These are phyloP conservation scores for Bidens hawaiensis DNA, from an alignment of 140 eudicot species.

Conservation along the genomic window DNA sequence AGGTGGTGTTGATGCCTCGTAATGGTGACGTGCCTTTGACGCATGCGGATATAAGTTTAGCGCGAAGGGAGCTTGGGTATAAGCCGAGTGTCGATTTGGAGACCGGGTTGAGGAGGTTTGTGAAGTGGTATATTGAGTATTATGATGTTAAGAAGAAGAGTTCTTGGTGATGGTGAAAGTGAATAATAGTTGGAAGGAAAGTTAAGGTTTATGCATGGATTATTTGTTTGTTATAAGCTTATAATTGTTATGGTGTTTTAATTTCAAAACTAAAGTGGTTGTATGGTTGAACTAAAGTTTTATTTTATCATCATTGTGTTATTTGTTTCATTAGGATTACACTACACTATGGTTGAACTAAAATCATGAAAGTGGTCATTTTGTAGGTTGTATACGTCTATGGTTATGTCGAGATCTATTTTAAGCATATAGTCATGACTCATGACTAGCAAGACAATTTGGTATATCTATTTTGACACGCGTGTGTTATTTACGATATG, in stretches of 20 bases:
- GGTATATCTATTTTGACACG: too few species aligned
- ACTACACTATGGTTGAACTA: too few species aligned
- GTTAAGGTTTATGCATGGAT: neutral
- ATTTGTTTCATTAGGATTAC: neutral
- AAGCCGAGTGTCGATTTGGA: conserved; percentile 9
- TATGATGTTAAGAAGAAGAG: conserved; percentile 20
- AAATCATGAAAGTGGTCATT: too few species aligned
- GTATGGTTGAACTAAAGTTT: neutral
- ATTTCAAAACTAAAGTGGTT: neutral
- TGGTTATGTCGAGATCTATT: too few species aligned
- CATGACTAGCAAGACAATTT: too few species aligned
- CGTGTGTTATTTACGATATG: too few species aligned
- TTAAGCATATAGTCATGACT: too few species aligned
- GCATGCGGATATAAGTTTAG: conserved; percentile 22
- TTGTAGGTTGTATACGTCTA: too few species aligned
- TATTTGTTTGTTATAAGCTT: neutral
- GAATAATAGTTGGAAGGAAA: neutral
- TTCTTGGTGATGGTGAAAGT: conserved; percentile 15
- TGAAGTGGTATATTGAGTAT: conserved; percentile 18
- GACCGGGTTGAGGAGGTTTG: conserved; percentile 23
- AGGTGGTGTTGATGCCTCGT: conserved; percentile 17
- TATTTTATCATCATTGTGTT: neutral
- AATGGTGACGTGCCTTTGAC: conserved; percentile 19
- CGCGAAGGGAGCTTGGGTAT: conserved; percentile 14
- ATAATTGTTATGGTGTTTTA: neutral